Evolutionary conservation across 495 filamentous ascomycete genomes (phyloP).

Genomic region (Tuber brumale): DNA sequence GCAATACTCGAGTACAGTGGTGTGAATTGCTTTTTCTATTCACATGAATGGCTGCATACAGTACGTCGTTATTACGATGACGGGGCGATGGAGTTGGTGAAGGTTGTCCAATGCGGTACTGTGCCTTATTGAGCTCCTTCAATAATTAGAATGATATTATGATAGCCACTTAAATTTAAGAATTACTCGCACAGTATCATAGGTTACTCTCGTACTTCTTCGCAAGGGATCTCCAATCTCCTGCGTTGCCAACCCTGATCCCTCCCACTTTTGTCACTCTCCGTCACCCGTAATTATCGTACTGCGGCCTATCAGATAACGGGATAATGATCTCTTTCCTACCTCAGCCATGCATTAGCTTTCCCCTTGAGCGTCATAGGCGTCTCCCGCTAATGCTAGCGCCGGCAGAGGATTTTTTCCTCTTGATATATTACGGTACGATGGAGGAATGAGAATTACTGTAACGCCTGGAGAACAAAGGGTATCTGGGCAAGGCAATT

Average conservation of each 20-base stretch:
- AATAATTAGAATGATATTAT: background rate
- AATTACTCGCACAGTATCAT: background rate
- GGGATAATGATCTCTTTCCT: background rate
- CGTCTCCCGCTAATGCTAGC: constrained; percentile 9
- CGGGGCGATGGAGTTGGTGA: background rate
- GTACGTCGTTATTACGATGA: background rate
- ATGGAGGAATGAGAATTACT: background rate
- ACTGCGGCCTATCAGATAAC: background rate
- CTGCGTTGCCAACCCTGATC: background rate
- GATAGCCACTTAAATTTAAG: background rate
- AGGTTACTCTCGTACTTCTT: no score
- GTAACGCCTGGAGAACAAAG: background rate
- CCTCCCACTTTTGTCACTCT: background rate
- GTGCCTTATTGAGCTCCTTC: background rate
- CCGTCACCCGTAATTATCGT: background rate
- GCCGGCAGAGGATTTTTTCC: background rate
- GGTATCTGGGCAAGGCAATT: background rate
- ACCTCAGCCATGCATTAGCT: background rate
- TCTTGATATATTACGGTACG: background rate
- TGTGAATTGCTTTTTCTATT: background rate
- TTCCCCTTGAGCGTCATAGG: constrained; percentile 10
- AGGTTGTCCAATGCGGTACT: background rate
- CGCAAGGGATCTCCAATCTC: background rate
- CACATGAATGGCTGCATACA: background rate
- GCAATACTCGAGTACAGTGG: background rate